Evolutionary conservation across 1,284 basidiomycete species (phyloP).

Genomic region (Tranzscheliella williamsii): DNA sequence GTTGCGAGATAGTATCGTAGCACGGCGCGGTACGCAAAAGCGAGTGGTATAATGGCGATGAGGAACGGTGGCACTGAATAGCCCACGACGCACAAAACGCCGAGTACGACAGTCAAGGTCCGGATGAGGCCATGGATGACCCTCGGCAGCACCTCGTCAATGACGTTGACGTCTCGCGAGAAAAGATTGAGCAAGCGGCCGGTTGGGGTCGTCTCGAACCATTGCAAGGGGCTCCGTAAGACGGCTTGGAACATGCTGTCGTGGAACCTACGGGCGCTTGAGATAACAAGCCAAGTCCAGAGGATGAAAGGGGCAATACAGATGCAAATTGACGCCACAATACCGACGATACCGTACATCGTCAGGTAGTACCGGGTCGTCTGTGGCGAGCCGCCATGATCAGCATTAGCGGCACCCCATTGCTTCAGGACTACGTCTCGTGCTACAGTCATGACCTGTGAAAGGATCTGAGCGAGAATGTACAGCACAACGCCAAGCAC

Average conservation of each 20-base stretch:
- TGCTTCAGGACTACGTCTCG: conserved; percentile 58
- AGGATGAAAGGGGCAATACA: conserved; percentile 57
- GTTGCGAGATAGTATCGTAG: conserved; percentile 80
- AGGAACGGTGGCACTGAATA: conserved; percentile 76
- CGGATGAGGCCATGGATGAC: conserved; percentile 54
- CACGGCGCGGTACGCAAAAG: conserved; percentile 50
- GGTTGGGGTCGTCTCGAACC: conserved; percentile 57
- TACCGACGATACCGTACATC: conserved; percentile 53
- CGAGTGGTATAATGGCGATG: conserved; percentile 63
- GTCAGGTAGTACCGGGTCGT: conserved; percentile 51
- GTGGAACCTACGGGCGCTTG: conserved; percentile 52
- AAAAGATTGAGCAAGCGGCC: conserved; percentile 81
- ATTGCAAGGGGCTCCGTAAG: conserved; percentile 54
- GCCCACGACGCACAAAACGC: conserved; percentile 72
- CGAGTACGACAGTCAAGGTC: conserved; percentile 64
- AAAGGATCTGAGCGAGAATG: conserved; percentile 43
- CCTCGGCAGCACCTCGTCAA: conserved; percentile 67
- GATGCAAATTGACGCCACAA: conserved; percentile 45
- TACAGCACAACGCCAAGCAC: conserved; percentile 46
- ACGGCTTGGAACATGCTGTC: conserved; percentile 54
- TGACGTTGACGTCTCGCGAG: conserved; percentile 87
- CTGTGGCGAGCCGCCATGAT: conserved; percentile 19
- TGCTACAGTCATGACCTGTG: conserved; percentile 51
- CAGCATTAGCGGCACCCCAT: conserved; percentile 52
- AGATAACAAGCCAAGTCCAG: conserved; percentile 53